A percentile compares a stretch with the other conserved stretches of the same genome.
phyloP scores from a whole-genome alignment of 2,329 filamentous ascomycete genomes.

The Aureobasidium sp. region DNA sequence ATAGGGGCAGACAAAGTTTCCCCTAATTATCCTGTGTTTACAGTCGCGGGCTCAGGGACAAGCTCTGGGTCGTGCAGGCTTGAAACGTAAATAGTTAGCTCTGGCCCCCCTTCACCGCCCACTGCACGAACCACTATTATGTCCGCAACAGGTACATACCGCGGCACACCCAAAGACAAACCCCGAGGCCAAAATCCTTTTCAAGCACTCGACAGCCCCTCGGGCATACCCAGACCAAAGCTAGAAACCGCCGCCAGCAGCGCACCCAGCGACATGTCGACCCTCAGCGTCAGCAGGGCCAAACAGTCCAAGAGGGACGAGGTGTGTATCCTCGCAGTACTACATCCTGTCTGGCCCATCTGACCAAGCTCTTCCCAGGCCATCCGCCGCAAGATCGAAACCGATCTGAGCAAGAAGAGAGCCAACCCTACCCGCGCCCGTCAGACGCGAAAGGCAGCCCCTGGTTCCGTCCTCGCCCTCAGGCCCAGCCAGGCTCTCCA shows the following conservation, averaged over 20 bases:
- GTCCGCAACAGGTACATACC: constrained; percentile 58
- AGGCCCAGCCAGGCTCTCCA: constrained; percentile 94
- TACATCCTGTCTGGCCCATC: background rate
- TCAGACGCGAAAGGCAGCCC: constrained; percentile 85
- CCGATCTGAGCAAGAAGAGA: constrained; percentile 96
- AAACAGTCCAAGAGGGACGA: constrained; percentile 98
- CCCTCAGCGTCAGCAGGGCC: constrained; percentile 86
- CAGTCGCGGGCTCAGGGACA: background rate
- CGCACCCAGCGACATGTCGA: constrained; percentile 56
- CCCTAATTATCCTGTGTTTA: constrained; percentile 6
- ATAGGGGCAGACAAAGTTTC: constrained; percentile 1
- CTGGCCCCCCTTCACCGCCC: constrained; percentile 12
- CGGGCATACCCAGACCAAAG: constrained; percentile 61
- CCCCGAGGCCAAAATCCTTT: constrained; percentile 49
- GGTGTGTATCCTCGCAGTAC: constrained; percentile 46
- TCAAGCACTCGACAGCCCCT: constrained; percentile 55
- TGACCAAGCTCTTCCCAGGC: constrained; percentile 52
- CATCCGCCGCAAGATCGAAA: constrained; percentile 94
- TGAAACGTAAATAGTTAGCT: constrained; percentile 9
- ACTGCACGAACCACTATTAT: constrained; percentile 42
- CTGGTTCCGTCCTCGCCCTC: constrained; percentile 89
- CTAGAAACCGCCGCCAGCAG: constrained; percentile 50
- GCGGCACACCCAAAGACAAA: constrained; percentile 65
- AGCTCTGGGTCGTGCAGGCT: background rate
- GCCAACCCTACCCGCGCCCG: constrained; percentile 69